These are phyloP conservation scores for Arachnomyces sp. DNA, from an alignment of 2,329 filamentous ascomycete genomes.

Conservation along the genomic window DNA sequence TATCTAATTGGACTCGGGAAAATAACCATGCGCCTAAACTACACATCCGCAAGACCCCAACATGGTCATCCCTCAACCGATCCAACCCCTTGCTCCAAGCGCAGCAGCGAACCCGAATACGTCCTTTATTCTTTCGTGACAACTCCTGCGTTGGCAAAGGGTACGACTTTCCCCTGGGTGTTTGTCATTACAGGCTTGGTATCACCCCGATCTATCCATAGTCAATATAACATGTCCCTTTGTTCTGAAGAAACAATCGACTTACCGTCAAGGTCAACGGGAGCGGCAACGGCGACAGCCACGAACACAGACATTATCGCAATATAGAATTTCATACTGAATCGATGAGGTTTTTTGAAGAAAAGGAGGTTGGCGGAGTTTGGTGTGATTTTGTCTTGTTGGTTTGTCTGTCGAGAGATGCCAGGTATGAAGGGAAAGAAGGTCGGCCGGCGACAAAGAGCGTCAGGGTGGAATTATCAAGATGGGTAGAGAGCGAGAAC, in stretches of 20 bases:
- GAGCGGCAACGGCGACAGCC: conserved; percentile 11
- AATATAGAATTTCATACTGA: conserved; percentile 12
- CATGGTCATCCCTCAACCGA: neutral
- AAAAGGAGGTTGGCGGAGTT: neutral
- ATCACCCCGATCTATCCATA: conserved; percentile 7
- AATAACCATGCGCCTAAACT: too few species aligned
- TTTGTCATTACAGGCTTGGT: conserved; percentile 12
- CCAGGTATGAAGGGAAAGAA: neutral
- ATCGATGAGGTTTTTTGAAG: neutral
- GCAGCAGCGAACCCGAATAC: neutral
- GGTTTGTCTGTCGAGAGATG: neutral
- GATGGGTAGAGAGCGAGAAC: neutral
- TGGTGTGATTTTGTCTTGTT: conserved; percentile 2
- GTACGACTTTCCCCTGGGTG: conserved; percentile 8
- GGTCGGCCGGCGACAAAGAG: conserved; percentile 12
- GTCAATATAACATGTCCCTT: neutral
- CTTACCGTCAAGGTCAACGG: conserved; percentile 10
- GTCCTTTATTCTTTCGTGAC: conserved; percentile 4
- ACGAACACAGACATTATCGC: conserved; percentile 10
- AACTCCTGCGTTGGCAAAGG: conserved; percentile 11
- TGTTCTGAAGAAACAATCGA: neutral
- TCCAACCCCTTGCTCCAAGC: neutral
- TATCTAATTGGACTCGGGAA: too few species aligned
- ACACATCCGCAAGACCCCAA: too few species aligned
- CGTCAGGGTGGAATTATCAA: neutral